These are phyloP conservation scores for Penicillium cataractarum DNA, from an alignment of 495 filamentous ascomycete species.

Conservation along the genomic window DNA sequence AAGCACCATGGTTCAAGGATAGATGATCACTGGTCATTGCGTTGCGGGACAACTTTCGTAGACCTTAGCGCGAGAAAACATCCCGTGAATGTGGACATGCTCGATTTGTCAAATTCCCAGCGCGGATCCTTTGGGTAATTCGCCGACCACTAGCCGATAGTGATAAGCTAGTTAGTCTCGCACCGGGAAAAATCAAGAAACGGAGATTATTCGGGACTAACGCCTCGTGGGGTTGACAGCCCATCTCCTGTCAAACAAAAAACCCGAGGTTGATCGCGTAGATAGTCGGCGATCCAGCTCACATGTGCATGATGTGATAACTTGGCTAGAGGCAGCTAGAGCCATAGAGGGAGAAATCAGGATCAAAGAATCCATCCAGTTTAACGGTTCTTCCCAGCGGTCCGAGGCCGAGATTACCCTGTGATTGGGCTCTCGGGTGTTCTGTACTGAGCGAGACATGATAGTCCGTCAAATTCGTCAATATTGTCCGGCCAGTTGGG, in stretches of 20 bases:
- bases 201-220: conserved; percentile 31
- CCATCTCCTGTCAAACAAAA: conserved; percentile 7
- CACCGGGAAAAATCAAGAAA: conserved; percentile 4
- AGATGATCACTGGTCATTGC: neutral
- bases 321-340: neutral
- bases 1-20: neutral
- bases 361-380: conserved; percentile 5
- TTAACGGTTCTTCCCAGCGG: conserved; percentile 9
- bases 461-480: neutral
- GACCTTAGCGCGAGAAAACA: neutral
- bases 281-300: neutral
- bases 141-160: conserved; percentile 16
- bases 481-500: conserved; percentile 7
- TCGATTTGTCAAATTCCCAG: conserved; percentile 13
- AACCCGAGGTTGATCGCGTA: neutral
- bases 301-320: conserved; percentile 15
- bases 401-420: conserved; percentile 1
- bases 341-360: neutral
- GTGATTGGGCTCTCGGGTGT: neutral
- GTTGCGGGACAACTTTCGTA: neutral
- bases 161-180: neutral
- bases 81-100: conserved; percentile 9
- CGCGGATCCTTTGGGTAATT: conserved; percentile 23
- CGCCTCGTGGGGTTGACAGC: conserved; percentile 16
- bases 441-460: neutral